These are phyloP conservation scores for Psilocybe cyanescens DNA, from an alignment of 768 basidiomycete genomes.

Conservation along the genomic window DNA sequence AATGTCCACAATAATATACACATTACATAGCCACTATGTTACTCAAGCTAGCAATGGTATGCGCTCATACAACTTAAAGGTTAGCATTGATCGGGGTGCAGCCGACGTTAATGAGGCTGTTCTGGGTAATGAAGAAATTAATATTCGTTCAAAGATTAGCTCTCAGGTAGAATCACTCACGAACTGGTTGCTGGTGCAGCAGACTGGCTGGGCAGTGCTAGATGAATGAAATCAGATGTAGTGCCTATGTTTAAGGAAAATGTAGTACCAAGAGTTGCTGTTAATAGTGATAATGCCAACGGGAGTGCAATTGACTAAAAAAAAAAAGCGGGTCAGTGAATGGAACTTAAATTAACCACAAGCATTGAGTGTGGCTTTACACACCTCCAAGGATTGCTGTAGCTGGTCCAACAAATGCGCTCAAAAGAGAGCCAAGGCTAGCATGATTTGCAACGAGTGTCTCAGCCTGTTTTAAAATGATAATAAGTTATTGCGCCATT, in stretches of 20 bases:
- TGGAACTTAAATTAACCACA: too few species aligned
- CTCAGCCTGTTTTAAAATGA: not conserved
- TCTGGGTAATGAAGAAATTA: not conserved
- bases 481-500: not conserved
- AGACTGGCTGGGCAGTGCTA: slow-evolving; percentile 24
- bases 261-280: slow-evolving; percentile 17
- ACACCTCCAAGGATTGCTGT: slow-evolving; percentile 23
- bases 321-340: not conserved
- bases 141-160: not conserved
- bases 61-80: slow-evolving; percentile 9
- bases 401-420: slow-evolving; percentile 1
- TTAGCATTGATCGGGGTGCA: slow-evolving; percentile 24
- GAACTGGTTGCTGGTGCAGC: slow-evolving; percentile 25
- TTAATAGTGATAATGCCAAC: slow-evolving; percentile 16
- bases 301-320: slow-evolving; percentile 22
- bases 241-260: not conserved
- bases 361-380: not conserved
- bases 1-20: too few species aligned
- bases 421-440: slow-evolving; percentile 9
- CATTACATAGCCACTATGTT: too few species aligned
- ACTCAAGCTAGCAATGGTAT: too few species aligned
- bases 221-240: not conserved
- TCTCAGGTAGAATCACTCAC: slow-evolving; percentile 10
- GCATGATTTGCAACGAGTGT: not conserved
- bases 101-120: slow-evolving; percentile 19